Evolutionary conservation across 2,329 filamentous ascomycete species (phyloP).

Genomic region (Cladosporium sp.): DNA sequence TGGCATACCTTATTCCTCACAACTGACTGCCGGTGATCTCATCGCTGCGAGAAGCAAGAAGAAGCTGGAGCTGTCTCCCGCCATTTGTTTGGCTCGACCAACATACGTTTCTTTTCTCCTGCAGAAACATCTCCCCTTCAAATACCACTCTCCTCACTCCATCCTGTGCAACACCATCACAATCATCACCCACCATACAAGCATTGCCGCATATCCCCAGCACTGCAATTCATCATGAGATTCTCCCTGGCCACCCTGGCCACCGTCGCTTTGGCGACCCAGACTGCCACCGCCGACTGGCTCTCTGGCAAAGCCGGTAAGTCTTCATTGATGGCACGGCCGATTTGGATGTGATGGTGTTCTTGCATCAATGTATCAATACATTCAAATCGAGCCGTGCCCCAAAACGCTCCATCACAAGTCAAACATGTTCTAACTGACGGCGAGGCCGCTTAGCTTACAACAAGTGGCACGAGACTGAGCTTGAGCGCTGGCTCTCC

Average conservation of each 20-base stretch:
- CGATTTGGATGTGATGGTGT: neutral
- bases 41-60: constrained; percentile 9
- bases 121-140: neutral
- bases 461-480: constrained; percentile 98
- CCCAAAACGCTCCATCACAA: neutral
- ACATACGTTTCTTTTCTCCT: constrained; percentile 10
- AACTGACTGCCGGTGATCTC: neutral
- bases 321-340: constrained; percentile 36
- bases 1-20: neutral
- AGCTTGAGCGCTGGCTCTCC: constrained; percentile 94
- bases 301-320: constrained; percentile 87
- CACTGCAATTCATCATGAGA: constrained; percentile 63
- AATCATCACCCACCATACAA: neutral
- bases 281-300: constrained; percentile 69
- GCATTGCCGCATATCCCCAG: neutral
- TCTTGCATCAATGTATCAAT: neutral
- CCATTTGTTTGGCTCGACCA: neutral
- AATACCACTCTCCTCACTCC: neutral
- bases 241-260: constrained; percentile 68
- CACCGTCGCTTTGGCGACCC: constrained; percentile 69
- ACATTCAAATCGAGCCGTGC: constrained; percentile 4
- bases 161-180: neutral
- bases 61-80: neutral
- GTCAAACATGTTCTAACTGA: constrained; percentile 25
- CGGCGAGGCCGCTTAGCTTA: constrained; percentile 63